Evolutionary conservation across 306 rosid genomes (phyloP).

Genomic region (Herpetospermum pedunculosum): DNA sequence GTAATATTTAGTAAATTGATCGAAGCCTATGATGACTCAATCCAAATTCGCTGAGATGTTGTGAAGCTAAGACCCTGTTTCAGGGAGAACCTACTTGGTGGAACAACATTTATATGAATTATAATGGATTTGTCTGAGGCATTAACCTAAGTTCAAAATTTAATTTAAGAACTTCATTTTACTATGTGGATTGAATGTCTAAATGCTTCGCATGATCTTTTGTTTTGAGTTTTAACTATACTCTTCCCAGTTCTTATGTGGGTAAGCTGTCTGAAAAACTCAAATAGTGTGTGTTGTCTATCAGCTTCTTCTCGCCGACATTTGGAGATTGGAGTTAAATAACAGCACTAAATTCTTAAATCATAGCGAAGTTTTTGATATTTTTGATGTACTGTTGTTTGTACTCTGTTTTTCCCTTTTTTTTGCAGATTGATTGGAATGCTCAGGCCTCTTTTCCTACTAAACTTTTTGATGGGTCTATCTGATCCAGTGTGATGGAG

Average conservation of each 20-base stretch:
- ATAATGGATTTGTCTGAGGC: slow-evolving; percentile 40
- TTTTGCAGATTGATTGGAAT: no score
- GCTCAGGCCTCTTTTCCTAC: no score
- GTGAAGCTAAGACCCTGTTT: slow-evolving; percentile 51
- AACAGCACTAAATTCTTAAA: slow-evolving; percentile 47
- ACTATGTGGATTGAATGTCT: no score
- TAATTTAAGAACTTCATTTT: not conserved
- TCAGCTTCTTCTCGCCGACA: slow-evolving; percentile 48
- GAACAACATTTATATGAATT: slow-evolving; percentile 33
- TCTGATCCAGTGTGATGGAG: no score
- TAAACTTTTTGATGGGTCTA: no score
- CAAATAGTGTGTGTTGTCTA: slow-evolving; percentile 49
- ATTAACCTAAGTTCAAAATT: not conserved
- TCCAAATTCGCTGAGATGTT: slow-evolving; percentile 24
- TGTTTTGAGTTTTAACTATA: slow-evolving; percentile 7
- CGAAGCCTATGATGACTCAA: not conserved
- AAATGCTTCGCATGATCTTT: no score
- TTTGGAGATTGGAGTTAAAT: slow-evolving; percentile 58
- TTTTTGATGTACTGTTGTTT: no score
- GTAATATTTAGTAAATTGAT: no score
- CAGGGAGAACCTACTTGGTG: slow-evolving; percentile 81
- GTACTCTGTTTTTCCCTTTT: no score
- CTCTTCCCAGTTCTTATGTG: not conserved
- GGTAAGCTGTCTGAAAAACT: slow-evolving; percentile 51
- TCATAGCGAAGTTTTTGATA: no score